These are phyloP conservation scores for Rhinocladiella similis DNA, from an alignment of 2,329 filamentous ascomycete species.

Conservation along the genomic window DNA sequence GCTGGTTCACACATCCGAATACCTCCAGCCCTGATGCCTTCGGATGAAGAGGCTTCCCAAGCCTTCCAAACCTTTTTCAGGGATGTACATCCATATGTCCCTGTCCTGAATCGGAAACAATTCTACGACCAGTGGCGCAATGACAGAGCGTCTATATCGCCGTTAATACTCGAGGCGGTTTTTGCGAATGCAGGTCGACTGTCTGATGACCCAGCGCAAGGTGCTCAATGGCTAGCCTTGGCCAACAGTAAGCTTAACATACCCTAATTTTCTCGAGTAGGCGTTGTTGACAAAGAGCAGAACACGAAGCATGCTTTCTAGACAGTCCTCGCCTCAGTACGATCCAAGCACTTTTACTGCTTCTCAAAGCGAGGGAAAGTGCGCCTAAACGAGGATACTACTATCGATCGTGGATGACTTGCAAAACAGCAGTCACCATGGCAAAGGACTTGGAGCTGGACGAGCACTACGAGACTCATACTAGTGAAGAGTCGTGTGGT, in stretches of 20 bases:
- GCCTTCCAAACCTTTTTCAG: slow-evolving; percentile 91
- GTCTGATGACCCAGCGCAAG: slow-evolving; percentile 78
- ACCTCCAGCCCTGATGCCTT: slow-evolving; percentile 88
- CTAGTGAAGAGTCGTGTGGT: slow-evolving; percentile 68
- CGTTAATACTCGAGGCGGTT: slow-evolving; percentile 82
- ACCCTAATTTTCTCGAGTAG: slow-evolving; percentile 1
- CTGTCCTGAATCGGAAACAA: slow-evolving; percentile 76
- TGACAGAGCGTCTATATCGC: slow-evolving; percentile 80
- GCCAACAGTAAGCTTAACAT: slow-evolving; percentile 67
- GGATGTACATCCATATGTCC: slow-evolving; percentile 89
- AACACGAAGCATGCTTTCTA: slow-evolving; percentile 90
- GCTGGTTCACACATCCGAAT: slow-evolving; percentile 81
- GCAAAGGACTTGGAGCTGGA: slow-evolving; percentile 86
- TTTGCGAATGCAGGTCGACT: slow-evolving; percentile 86
- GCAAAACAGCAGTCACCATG: slow-evolving; percentile 91
- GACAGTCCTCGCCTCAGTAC: slow-evolving; percentile 88
- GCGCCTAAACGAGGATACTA: slow-evolving; percentile 92
- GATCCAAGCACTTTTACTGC: slow-evolving; percentile 81
- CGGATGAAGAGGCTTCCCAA: slow-evolving; percentile 74
- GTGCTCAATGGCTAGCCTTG: slow-evolving; percentile 88
- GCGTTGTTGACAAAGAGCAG: slow-evolving; percentile 47
- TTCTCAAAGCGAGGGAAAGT: slow-evolving; percentile 90
- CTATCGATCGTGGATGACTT: slow-evolving; percentile 95
- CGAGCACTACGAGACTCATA: slow-evolving; percentile 80
- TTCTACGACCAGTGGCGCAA: slow-evolving; percentile 91